Conservation (phyloP, 176 grass and related monocot genomes). For the Melocanna baccifera region DNA sequence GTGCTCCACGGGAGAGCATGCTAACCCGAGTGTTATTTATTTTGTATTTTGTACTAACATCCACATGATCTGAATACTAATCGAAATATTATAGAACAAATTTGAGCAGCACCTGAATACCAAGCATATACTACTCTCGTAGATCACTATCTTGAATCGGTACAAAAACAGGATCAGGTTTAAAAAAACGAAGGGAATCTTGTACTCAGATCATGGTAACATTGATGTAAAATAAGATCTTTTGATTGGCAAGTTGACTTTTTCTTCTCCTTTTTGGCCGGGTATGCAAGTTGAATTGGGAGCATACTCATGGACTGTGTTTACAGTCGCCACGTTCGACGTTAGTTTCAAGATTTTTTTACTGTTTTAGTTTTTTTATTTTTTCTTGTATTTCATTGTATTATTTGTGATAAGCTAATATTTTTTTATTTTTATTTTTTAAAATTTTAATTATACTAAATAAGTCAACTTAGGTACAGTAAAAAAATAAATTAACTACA, state of each 20-base stretch:
- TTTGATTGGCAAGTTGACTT: neutral
- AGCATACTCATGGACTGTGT: too few species aligned
- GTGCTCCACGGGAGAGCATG: neutral
- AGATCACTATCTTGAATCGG: neutral
- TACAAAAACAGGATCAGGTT: neutral
- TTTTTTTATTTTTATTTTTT: too few species aligned
- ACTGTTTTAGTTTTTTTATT: too few species aligned
- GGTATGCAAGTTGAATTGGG: neutral
- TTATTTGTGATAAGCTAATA: too few species aligned
- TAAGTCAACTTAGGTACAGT: too few species aligned
- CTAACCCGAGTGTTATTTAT: neutral
- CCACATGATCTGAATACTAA: neutral
- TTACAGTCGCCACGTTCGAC: too few species aligned
- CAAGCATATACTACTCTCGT: neutral
- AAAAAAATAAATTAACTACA: too few species aligned
- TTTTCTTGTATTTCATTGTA: too few species aligned
- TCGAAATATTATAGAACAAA: neutral
- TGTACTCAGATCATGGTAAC: constrained; percentile 14
- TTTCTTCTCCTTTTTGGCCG: neutral
- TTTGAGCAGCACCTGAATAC: neutral
- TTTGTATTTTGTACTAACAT: neutral
- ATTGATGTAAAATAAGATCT: neutral
- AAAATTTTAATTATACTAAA: too few species aligned
- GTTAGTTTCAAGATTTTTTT: too few species aligned
- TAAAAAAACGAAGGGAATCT: constrained; percentile 30